Evolutionary conservation across 345 rosid species (phyloP), one percentile per base, ranked within the genome.

Genomic region (Camelina neglecta): DNA sequence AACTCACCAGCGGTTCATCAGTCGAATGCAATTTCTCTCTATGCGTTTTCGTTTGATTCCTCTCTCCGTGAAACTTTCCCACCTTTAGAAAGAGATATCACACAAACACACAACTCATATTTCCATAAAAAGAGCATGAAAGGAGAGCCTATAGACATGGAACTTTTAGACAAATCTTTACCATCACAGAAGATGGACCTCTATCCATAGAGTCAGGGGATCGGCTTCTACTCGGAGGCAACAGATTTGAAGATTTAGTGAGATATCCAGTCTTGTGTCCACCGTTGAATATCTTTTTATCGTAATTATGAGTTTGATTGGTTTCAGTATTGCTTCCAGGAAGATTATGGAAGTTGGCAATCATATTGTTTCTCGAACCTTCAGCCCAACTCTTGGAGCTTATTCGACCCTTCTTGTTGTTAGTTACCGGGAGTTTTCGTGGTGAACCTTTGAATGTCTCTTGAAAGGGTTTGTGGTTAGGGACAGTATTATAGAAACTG

Each of bases 1-100:
- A 57, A 85, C 88, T 83, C 79, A 88, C 90, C 26, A 39, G 74
- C 56, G 82, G 60, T 75, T 84, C 90, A 77, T 83, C 74, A 24
- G 72, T 68, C 11, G 76, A 62, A 76, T 75, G 80, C 57, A 35
- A 50, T 67, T 71, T 84, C 29, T 83, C 82, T 36, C 60, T 71
- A 18, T 62, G 70, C 63, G 38, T 83, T 65, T 69, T 82, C 50
- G 64, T 53, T 26, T 65, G 79, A 68, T 75, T 86, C 77, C 62
- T 71, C 60, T 86, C 88, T 60, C 60, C 76, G 60, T 76, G 58
- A 65, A 18, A 76, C 56, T 80, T 83, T 67, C 76, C 86, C 56
- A 24, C 86, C 98, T 90, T 81, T 48, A 3, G 58, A 75, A 60
- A 26, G 54, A 67, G 63, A 53, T 53, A 53, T 51, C 15, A 61